Base-by-base conservation (phyloP, 2,329 filamentous ascomycete species). In the Talaromyces sp. region DNA sequence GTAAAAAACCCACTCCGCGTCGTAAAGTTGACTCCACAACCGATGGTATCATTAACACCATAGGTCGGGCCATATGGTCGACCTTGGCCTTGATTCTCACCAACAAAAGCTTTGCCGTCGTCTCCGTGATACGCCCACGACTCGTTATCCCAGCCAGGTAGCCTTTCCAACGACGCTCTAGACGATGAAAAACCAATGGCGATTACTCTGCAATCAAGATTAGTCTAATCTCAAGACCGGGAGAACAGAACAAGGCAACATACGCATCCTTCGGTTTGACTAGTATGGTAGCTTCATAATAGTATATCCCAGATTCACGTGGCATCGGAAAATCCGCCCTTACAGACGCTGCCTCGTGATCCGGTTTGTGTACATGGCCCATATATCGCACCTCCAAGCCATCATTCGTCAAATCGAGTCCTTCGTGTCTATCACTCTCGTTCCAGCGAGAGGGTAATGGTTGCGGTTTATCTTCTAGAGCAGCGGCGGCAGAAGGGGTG, bases 301-400 rank as follows among this genome's bases (percentile, higher is more conserved):
- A 99, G 77, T 97, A 99, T 66, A 99, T 89, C 1, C 95, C 95
- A 70, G 91, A 95, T 73, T 96, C 90, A 41, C 88, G 84, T 3
- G 95, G 93, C 87, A 98, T 97, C 58, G 88, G 86, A 75, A 93
- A 84, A 76, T 99, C 90, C 33, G 93, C 87, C 64, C 95, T 88
- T 65, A 97, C 88, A 13, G 91, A 87, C 41, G 88, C 92, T 19
- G 92, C 91, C 75, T 98, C 95, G 72, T 90, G 81, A 13, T 90
- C 87, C 65, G 83, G 80, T 52, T 84, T 83, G 74, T 87, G 87
- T 47, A 81, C 79, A 11, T 81, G 76, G 24, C 86, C 86, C 47
- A 77, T 79, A 72, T 87, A 88, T 66, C 83, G 82, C 64, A 96
- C 87, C 72, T 94, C 90, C 60, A 88, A 82, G 1, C 92, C 92